Evolutionary conservation across 1,284 basidiomycete genomes (phyloP).

Genomic region (Cystobasidium sp.): DNA sequence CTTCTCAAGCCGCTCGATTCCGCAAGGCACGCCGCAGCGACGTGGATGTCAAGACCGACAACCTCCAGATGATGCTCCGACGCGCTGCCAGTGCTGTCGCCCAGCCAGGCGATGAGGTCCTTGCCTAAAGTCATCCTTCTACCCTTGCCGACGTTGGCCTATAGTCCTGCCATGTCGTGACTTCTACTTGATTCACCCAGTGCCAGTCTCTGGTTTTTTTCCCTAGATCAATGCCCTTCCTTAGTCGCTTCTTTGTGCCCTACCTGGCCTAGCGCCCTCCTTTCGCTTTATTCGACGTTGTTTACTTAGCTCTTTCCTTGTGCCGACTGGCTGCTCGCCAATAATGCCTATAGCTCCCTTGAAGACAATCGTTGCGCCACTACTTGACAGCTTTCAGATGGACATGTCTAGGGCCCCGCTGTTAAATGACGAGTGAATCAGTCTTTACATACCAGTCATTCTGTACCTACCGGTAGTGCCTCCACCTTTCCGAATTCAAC

Average conservation of each 20-base stretch:
- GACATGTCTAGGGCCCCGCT: too few relatives aligned
- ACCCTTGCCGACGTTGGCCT: background rate
- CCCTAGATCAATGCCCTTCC: too few relatives aligned
- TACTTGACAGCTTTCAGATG: too few relatives aligned
- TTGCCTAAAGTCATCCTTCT: background rate
- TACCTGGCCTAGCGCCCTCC: background rate
- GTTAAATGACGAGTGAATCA: too few relatives aligned
- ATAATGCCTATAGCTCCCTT: background rate
- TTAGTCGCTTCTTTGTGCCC: too few relatives aligned
- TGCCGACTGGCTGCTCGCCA: background rate
- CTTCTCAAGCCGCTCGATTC: slow-evolving; percentile 31
- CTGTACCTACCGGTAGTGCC: too few relatives aligned
- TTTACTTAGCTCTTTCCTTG: background rate
- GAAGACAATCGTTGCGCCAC: background rate
- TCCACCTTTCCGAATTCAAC: too few relatives aligned
- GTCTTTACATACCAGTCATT: too few relatives aligned
- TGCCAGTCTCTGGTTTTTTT: too few relatives aligned
- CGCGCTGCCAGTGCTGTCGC: slow-evolving; percentile 29
- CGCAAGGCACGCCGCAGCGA: slow-evolving; percentile 32
- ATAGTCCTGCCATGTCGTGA: too few relatives aligned
- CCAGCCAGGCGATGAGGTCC: slow-evolving; percentile 23
- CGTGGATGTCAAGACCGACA: slow-evolving; percentile 2
- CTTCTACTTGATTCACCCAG: too few relatives aligned
- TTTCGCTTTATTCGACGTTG: slow-evolving; percentile 10
- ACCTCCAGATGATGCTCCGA: slow-evolving; percentile 23